Evolutionary conservation across 176 grass and related monocot genomes (phyloP).

Genomic region (Paspalum vaginatum): DNA sequence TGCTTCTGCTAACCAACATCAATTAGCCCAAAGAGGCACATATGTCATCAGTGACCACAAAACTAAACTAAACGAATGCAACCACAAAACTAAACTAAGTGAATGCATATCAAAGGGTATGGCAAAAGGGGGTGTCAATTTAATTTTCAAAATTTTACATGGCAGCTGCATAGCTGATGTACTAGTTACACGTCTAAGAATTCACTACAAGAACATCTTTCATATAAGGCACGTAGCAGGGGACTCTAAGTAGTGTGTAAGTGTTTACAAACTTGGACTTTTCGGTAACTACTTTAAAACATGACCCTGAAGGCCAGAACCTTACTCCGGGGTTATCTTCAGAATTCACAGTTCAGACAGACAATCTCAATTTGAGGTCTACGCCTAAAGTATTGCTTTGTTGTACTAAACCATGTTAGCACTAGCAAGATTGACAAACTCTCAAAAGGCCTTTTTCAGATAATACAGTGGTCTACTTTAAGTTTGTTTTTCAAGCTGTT

Average conservation of each 20-base stretch:
- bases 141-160: neutral
- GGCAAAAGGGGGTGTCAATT: neutral
- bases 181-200: neutral
- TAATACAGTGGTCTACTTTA: slow-evolving; percentile 16
- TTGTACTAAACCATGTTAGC: slow-evolving; percentile 25
- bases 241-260: neutral
- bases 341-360: slow-evolving; percentile 4
- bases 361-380: neutral
- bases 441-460: slow-evolving; percentile 5
- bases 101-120: slow-evolving; percentile 17
- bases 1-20: neutral
- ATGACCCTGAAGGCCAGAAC: neutral
- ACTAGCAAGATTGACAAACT: slow-evolving; percentile 9
- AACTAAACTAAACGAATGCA: slow-evolving; percentile 20
- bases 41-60: neutral
- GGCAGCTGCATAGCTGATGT: neutral
- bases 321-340: slow-evolving; percentile 1
- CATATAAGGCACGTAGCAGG: slow-evolving; percentile 5
- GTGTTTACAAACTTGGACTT: neutral
- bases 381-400: slow-evolving; percentile 9
- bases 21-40: neutral
- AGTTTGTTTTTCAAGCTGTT: slow-evolving; percentile 5
- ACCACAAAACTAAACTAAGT: neutral
- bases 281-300: neutral
- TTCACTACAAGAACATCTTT: slow-evolving; percentile 10